phyloP scores from a whole-genome alignment of 2,329 filamentous ascomycete species.

The Pseudogymnoascus sp. region DNA sequence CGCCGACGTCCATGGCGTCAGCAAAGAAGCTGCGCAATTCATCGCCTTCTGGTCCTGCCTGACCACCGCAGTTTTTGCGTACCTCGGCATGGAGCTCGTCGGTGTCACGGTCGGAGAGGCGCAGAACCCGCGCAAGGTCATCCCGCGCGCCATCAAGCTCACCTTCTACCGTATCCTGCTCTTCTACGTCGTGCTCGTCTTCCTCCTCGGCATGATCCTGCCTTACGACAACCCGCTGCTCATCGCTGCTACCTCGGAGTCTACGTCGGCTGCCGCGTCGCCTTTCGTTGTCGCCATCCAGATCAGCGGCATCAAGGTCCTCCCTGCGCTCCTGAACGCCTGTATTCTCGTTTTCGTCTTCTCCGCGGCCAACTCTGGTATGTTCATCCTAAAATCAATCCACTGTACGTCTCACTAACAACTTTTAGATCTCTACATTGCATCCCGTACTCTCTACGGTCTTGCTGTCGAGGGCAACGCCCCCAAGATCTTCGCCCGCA shows the following conservation, averaged over 20 bases:
- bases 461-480: constrained; percentile 60
- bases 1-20: constrained; percentile 25
- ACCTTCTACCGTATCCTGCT: constrained; percentile 54
- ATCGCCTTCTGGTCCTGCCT: constrained; percentile 47
- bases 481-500: constrained; percentile 46
- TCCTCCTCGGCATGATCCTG: constrained; percentile 53
- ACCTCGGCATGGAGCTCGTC: constrained; percentile 53
- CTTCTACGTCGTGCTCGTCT: constrained; percentile 55
- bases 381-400: neutral
- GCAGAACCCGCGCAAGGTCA: constrained; percentile 53
- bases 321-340: constrained; percentile 60
- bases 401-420: neutral
- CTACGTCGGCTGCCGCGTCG: constrained; percentile 39
- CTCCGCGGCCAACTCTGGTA: constrained; percentile 48
- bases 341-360: constrained; percentile 58
- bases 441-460: constrained; percentile 60
- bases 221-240: constrained; percentile 57
- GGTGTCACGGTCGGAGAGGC: constrained; percentile 58
- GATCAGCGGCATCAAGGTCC: constrained; percentile 50
- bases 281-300: constrained; percentile 51
- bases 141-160: constrained; percentile 54
- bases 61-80: constrained; percentile 48
- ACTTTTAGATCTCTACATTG: constrained; percentile 46
- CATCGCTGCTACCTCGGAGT: constrained; percentile 26
- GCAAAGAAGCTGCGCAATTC: constrained; percentile 43